Evolutionary conservation across 2,329 filamentous ascomycete species (phyloP), one percentile per base, ranked within the genome.

Genomic region (Zymoseptoria crescenta): DNA sequence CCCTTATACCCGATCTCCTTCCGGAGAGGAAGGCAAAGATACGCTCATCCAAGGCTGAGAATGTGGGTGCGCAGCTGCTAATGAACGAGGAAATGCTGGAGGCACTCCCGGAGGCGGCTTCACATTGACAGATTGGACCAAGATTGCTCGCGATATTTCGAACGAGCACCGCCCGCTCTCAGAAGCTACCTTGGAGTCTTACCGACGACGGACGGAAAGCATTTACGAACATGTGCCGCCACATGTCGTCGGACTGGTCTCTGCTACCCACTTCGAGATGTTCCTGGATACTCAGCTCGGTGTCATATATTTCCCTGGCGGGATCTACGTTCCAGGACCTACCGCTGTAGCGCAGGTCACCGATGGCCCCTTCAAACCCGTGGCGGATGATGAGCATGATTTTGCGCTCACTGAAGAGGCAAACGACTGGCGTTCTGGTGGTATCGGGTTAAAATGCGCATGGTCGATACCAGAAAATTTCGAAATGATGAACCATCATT

Each of bases 401-500:
- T 56, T 51, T 28, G 54, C 54, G 3, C 13, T n/a, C 8, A 28
- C 8, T 20, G 21, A 56, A 29, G 55, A 56, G 49, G 41, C 20
- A 20, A 7, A 45, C 1, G 55, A n/a, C 1, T 52, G 29, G 56
- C 28, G 28, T 7, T 13, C 28, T 20, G 56, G 48, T 20, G 8
- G 19, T 5, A 9, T 10, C 10, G 35, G 35, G 35, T n/a, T 45
- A 13, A 21, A 16, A 21, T 51, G 49, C 7, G 49, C 49, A 8
- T 57, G 56, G 56, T 27, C 28, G 13, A 52, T 57, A 10, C 13
- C 49, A 4, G 56, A 57, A 1, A 53, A 49, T 28, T 53, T 57
- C 29, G 50, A 53, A 48, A 24, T 57, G 27, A 24, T 57, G 56
- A 49, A 57, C 9, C 9, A 52, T 49, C 49, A 52, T 3, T 57